phyloP scores from a whole-genome alignment of 2,329 filamentous ascomycete species.

The Ceratocystis cubensis region DNA sequence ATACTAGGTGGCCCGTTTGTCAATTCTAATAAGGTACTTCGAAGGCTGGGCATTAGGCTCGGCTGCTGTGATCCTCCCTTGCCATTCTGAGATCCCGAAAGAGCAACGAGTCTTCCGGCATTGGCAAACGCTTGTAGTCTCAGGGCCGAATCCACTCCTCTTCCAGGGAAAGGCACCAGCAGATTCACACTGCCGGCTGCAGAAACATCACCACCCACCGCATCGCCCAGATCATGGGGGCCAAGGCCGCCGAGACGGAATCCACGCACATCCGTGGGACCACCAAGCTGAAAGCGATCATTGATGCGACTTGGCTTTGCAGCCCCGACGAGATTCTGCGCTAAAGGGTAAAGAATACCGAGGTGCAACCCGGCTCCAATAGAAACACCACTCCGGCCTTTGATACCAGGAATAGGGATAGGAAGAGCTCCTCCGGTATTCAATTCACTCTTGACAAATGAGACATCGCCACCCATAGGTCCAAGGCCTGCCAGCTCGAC shows the following conservation, averaged over 20 bases:
- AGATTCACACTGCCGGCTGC: slow-evolving; percentile 80
- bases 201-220: slow-evolving; percentile 83
- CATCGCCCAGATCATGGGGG: slow-evolving; percentile 72
- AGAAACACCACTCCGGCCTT: slow-evolving; percentile 62
- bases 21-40: slow-evolving; percentile 55
- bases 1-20: slow-evolving; percentile 67
- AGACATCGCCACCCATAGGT: slow-evolving; percentile 71
- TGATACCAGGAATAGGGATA: slow-evolving; percentile 55
- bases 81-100: slow-evolving; percentile 46
- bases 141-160: slow-evolving; percentile 71
- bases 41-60: slow-evolving; percentile 40
- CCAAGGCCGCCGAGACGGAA: slow-evolving; percentile 85
- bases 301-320: slow-evolving; percentile 67
- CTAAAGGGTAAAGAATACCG: slow-evolving; percentile 72
- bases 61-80: slow-evolving; percentile 28
- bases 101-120: slow-evolving; percentile 68
- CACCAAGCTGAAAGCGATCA: slow-evolving; percentile 89
- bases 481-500: slow-evolving; percentile 82
- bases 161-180: slow-evolving; percentile 69
- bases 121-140: slow-evolving; percentile 86
- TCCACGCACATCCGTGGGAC: slow-evolving; percentile 85
- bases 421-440: slow-evolving; percentile 68
- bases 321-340: slow-evolving; percentile 37
- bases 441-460: slow-evolving; percentile 86
- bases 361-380: slow-evolving; percentile 70